These are phyloP conservation scores for Globisporangium nagaii DNA, from an alignment of 352 stramenopile species.

Conservation along the genomic window DNA sequence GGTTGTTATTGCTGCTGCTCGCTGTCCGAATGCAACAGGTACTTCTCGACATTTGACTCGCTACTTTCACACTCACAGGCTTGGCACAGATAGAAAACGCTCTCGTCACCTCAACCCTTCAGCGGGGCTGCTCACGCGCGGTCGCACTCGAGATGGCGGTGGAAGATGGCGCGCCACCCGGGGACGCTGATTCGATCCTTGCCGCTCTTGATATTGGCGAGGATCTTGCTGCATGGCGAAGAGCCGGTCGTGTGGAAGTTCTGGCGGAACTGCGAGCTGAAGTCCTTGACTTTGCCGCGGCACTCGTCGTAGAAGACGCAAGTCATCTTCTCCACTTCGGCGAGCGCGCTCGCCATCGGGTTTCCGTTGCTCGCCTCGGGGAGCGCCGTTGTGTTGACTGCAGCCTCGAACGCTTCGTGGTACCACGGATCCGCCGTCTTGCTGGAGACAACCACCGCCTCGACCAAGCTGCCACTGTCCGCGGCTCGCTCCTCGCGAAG, in stretches of 20 bases:
- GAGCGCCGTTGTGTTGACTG: constrained; percentile 29
- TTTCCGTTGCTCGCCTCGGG: constrained; percentile 27
- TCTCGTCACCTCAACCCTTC: no score
- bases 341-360: constrained; percentile 34
- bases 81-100: background rate
- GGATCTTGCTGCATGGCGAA: constrained; percentile 56
- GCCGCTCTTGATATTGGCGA: constrained; percentile 52
- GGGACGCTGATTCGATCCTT: constrained; percentile 57
- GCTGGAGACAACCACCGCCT: constrained; percentile 60
- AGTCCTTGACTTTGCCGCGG: constrained; percentile 60
- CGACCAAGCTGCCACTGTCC: constrained; percentile 29
- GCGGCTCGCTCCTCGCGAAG: constrained; percentile 9
- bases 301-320: constrained; percentile 87
- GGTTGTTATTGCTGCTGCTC: background rate
- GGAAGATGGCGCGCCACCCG: constrained; percentile 69
- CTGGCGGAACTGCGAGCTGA: constrained; percentile 49
- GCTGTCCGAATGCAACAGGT: no score
- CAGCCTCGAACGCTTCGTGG: constrained; percentile 40
- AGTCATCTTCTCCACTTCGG: constrained; percentile 86
- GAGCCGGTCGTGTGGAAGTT: constrained; percentile 59
- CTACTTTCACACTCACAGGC: background rate
- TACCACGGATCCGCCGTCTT: constrained; percentile 43
- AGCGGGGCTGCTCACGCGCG: background rate
- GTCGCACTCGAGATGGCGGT: constrained; percentile 58
- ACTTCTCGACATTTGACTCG: no score